A percentile compares a stretch with the other conserved stretches of the same genome.
These are phyloP conservation scores for Solanum okadae DNA, from an alignment of 257 asterid species.

Conservation along the genomic window DNA sequence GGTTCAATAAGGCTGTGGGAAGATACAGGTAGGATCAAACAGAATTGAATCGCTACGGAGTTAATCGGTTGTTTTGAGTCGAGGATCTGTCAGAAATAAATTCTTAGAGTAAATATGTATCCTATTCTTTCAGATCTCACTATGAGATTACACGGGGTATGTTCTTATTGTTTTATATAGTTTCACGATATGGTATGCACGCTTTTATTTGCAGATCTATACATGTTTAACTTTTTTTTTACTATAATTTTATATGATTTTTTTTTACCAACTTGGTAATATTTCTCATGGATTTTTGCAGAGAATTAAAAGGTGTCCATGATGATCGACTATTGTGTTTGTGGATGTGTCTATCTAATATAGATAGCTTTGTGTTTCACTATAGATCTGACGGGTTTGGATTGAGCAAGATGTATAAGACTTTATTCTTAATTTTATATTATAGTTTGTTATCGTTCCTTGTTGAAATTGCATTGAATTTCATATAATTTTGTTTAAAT, in stretches of 20 bases:
- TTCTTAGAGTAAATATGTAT: not conserved
- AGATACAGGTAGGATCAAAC: conserved; percentile 37
- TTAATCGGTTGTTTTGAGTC: not conserved
- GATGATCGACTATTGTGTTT: not conserved
- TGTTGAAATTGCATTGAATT: not conserved
- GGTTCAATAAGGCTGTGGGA: conserved; percentile 98
- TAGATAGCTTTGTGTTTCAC: too few relatives aligned
- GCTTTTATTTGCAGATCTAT: not conserved
- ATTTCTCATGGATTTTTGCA: not conserved
- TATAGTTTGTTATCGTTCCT: not conserved
- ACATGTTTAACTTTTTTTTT: not conserved
- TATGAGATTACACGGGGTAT: not conserved
- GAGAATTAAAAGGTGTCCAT: not conserved
- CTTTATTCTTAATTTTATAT: too few relatives aligned
- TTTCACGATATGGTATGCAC: not conserved
- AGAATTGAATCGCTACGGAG: not conserved
- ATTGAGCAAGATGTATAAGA: not conserved
- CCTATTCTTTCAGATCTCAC: not conserved
- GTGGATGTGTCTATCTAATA: too few relatives aligned
- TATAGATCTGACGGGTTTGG: not conserved
- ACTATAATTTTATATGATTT: not conserved
- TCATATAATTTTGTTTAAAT: not conserved
- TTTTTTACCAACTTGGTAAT: not conserved
- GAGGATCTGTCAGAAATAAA: not conserved
- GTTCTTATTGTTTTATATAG: not conserved